These are phyloP conservation scores for Xylariaceae sp. DNA, from an alignment of 2,329 filamentous ascomycete species.

Conservation along the genomic window DNA sequence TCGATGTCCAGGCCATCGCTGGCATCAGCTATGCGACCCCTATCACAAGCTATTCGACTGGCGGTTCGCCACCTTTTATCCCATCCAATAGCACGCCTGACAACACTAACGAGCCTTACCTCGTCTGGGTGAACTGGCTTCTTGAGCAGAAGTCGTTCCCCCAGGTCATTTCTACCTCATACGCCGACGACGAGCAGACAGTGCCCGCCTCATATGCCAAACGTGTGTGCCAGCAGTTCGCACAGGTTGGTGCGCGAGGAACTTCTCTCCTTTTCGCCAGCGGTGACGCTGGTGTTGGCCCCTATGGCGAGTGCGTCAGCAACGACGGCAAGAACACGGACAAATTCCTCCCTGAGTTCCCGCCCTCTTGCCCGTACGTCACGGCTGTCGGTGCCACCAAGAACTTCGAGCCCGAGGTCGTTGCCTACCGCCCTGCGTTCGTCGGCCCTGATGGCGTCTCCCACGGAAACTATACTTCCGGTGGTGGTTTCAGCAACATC, in stretches of 20 bases:
- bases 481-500: constrained; percentile 55
- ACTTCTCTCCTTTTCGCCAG: constrained; percentile 57
- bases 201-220: constrained; percentile 58
- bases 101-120: constrained; percentile 60
- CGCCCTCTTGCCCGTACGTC: constrained; percentile 49
- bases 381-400: constrained; percentile 42
- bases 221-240: constrained; percentile 59
- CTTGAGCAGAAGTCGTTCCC: constrained; percentile 54
- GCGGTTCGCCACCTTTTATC: constrained; percentile 41
- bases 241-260: constrained; percentile 58
- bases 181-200: constrained; percentile 63
- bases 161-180: constrained; percentile 63
- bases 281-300: constrained; percentile 53
- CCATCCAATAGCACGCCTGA: constrained; percentile 32
- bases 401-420: constrained; percentile 44
- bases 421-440: constrained; percentile 43
- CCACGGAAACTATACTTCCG: constrained; percentile 31
- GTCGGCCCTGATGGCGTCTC: constrained; percentile 30
- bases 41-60: constrained; percentile 42
- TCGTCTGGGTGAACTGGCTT: constrained; percentile 59
- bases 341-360: constrained; percentile 61
- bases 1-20: constrained; percentile 41
- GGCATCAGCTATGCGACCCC: constrained; percentile 41
- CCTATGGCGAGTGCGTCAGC: constrained; percentile 49
- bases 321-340: constrained; percentile 62